Evolutionary conservation across 2,329 filamentous ascomycete species (phyloP).

Genomic region (Microcyclosporella mali): DNA sequence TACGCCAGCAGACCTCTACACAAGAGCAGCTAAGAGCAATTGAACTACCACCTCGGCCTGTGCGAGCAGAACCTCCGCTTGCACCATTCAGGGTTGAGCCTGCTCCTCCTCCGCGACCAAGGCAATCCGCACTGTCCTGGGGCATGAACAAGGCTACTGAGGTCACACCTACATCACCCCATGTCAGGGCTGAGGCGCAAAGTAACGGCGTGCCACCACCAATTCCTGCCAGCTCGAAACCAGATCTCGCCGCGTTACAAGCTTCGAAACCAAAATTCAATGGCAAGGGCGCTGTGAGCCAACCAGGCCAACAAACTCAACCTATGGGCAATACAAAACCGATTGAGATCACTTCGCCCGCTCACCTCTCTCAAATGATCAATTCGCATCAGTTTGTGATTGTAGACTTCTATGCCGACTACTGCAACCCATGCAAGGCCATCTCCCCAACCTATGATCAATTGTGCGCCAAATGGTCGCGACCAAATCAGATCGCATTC

Average conservation of each 20-base stretch:
- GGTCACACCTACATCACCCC: conserved; percentile 9
- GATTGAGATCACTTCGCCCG: conserved; percentile 12
- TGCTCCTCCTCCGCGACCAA: conserved; percentile 19
- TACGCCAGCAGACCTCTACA: conserved; percentile 1
- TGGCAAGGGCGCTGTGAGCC: conserved; percentile 2
- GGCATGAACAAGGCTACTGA: conserved; percentile 22
- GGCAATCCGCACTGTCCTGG: conserved; percentile 24
- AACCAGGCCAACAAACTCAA: conserved; percentile 7
- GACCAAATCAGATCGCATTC: conserved; percentile 14
- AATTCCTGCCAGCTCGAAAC: conserved; percentile 49
- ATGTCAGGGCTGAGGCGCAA: conserved; percentile 8
- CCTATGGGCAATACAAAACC: conserved; percentile 2
- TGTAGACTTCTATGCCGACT: conserved; percentile 16
- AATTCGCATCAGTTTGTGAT: conserved; percentile 13
- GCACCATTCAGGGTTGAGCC: conserved; percentile 12
- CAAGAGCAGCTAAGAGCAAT: conserved; percentile 7
- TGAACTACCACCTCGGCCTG: conserved; percentile 9
- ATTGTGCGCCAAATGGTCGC: conserved; percentile 9
- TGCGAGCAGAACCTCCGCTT: conserved; percentile 25
- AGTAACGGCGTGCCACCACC: conserved; percentile 40
- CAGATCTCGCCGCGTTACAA: conserved; percentile 53
- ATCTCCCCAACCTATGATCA: conserved; percentile 19
- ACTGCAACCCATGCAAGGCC: conserved; percentile 16
- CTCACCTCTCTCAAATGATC: conserved; percentile 13
- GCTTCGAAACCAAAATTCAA: conserved; percentile 43